phyloP scores from a whole-genome alignment of 768 basidiomycete genomes.

The Boletus bicolor region DNA sequence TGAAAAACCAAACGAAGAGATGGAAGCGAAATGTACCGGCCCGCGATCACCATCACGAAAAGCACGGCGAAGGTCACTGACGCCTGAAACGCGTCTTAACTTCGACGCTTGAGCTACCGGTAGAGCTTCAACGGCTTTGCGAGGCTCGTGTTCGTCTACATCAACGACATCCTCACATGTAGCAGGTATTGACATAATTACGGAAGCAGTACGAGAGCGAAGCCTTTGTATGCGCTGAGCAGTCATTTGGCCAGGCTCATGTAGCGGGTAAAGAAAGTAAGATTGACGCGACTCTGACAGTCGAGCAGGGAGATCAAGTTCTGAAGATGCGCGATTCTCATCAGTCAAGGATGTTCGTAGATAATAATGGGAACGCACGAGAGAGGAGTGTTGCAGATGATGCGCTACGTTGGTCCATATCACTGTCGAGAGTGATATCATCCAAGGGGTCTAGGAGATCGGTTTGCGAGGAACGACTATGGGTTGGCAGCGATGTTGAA shows the following conservation, averaged over 20 bases:
- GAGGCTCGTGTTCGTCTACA: conserved; percentile 2
- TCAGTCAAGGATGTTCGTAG: conserved; percentile 1
- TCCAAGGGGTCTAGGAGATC: conserved; percentile 7
- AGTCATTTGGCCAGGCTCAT: conserved; percentile 27
- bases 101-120: conserved; percentile 6
- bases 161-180: conserved; percentile 19
- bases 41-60: conserved; percentile 17
- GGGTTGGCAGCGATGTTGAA: conserved; percentile 10
- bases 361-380: conserved; percentile 6
- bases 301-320: background rate
- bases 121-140: background rate
- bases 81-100: conserved; percentile 24
- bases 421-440: conserved; percentile 12
- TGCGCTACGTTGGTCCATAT: conserved; percentile 16
- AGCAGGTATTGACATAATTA: conserved; percentile 28
- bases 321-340: conserved; percentile 8
- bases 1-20: conserved; percentile 5
- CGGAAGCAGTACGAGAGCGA: conserved; percentile 26
- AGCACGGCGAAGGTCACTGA: conserved; percentile 24
- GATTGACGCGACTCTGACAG: conserved; percentile 9
- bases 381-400: conserved; percentile 27
- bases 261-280: conserved; percentile 11
- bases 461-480: background rate
- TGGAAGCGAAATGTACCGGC: conserved; percentile 7
- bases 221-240: conserved; percentile 22